Conservation (phyloP, 2,329 filamentous ascomycete genomes). For the Phaeophleospora eucalypticola region DNA sequence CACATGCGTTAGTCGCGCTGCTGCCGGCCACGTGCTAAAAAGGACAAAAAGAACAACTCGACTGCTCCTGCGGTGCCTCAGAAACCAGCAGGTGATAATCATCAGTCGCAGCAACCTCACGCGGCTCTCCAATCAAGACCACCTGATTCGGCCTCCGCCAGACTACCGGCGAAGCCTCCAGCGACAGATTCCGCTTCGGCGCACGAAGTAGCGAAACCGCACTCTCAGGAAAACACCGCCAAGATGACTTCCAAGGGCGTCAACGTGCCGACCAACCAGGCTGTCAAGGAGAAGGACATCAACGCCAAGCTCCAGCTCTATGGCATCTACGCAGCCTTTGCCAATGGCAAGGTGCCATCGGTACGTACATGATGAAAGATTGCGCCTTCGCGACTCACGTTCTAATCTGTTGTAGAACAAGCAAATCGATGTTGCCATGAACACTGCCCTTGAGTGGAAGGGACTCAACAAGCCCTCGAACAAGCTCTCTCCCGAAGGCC, state of each 20-base stretch:
- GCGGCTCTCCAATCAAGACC: background rate
- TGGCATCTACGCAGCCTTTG: constrained; percentile 82
- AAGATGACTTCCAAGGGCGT: constrained; percentile 44
- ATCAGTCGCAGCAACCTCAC: background rate
- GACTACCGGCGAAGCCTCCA: background rate
- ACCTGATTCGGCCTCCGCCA: background rate
- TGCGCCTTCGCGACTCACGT: background rate
- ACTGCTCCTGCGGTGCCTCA: background rate
- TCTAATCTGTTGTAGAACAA: constrained; percentile 61
- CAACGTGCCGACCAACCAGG: constrained; percentile 68
- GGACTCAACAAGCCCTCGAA: constrained; percentile 65
- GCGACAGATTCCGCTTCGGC: background rate
- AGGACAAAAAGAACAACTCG: background rate
- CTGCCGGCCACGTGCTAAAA: constrained; percentile 2
- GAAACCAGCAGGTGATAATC: background rate
- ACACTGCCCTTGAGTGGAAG: constrained; percentile 74
- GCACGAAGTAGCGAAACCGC: background rate
- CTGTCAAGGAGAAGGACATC: constrained; percentile 78
- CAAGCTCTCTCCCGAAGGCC: constrained; percentile 78
- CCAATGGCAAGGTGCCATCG: constrained; percentile 84
- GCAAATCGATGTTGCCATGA: constrained; percentile 91
- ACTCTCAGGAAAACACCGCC: constrained; percentile 6
- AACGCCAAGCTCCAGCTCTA: constrained; percentile 94
- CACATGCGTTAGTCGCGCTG: constrained; percentile 7
- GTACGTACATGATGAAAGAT: constrained; percentile 59